Evolutionary conservation across 2,329 filamentous ascomycete species (phyloP).

Genomic region (Rhynchosporium agropyri): DNA sequence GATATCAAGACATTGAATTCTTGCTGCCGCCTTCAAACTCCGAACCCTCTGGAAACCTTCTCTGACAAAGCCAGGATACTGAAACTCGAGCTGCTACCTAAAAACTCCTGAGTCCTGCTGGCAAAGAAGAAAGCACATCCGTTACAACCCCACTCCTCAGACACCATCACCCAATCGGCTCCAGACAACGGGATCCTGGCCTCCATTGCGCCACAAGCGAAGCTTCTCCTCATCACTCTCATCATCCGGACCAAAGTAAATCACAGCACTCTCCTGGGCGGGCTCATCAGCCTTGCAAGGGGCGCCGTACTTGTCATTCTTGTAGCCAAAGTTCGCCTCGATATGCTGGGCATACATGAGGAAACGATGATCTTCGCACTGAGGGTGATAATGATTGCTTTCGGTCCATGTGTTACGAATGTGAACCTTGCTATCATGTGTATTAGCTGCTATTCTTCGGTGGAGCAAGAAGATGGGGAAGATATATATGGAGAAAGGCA

Average conservation of each 20-base stretch:
- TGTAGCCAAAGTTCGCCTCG: conserved; percentile 1
- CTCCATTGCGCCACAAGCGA: background rate
- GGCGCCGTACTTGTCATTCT: background rate
- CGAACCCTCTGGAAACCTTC: no score
- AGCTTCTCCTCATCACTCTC: background rate
- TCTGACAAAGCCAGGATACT: no score
- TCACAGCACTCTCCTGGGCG: background rate
- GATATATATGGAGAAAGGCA: background rate
- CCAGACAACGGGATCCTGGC: background rate
- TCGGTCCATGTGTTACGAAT: background rate
- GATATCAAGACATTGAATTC: no score
- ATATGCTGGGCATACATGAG: background rate
- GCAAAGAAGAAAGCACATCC: background rate
- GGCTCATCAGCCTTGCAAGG: background rate
- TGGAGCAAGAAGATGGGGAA: background rate
- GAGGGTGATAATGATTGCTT: background rate
- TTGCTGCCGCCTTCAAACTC: no score
- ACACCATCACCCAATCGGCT: conserved; percentile 1
- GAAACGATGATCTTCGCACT: background rate
- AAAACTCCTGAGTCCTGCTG: no score
- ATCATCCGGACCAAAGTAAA: conserved; percentile 3
- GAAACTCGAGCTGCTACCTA: no score
- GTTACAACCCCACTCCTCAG: background rate
- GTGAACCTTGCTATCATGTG: background rate
- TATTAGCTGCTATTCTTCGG: background rate